Percentiles rank a stretch among this genome's conserved stretches.
These are phyloP conservation scores for Tricholoma furcatifolium DNA, from an alignment of 768 basidiomycete species.

Conservation along the genomic window DNA sequence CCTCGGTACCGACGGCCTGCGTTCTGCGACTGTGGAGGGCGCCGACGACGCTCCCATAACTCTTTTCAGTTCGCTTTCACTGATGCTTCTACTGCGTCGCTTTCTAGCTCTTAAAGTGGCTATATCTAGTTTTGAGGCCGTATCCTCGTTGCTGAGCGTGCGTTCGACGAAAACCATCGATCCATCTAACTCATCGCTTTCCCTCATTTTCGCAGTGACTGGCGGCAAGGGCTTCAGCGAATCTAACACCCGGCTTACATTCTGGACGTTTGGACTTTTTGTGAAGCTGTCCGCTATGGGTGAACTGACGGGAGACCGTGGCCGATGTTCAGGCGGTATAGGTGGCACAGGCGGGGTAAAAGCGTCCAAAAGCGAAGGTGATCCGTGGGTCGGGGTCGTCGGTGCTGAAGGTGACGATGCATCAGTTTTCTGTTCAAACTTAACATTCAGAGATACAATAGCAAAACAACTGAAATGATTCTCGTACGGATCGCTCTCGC, in stretches of 20 bases:
- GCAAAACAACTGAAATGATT: slow-evolving; percentile 39
- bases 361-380: slow-evolving; percentile 40
- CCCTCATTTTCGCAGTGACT: slow-evolving; percentile 39
- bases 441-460: slow-evolving; percentile 16
- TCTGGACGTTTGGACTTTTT: slow-evolving; percentile 14
- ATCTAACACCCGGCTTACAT: slow-evolving; percentile 29
- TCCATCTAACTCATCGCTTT: slow-evolving; percentile 45
- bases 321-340: slow-evolving; percentile 42
- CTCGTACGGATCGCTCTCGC: slow-evolving; percentile 42
- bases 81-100: slow-evolving; percentile 73
- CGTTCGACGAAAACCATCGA: slow-evolving; percentile 60
- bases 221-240: slow-evolving; percentile 66
- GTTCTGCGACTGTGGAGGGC: slow-evolving; percentile 31
- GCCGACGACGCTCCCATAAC: slow-evolving; percentile 33
- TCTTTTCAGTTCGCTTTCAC: slow-evolving; percentile 59
- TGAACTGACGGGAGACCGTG: slow-evolving; percentile 35
- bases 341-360: slow-evolving; percentile 53
- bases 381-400: slow-evolving; percentile 34
- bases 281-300: slow-evolving; percentile 54
- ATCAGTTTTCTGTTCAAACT: slow-evolving; percentile 51
- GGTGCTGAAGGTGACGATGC: slow-evolving; percentile 32
- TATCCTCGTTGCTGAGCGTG: slow-evolving; percentile 31
- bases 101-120: slow-evolving; percentile 35
- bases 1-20: slow-evolving; percentile 13
- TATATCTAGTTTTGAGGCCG: slow-evolving; percentile 17